Conservation (phyloP, 208 protist species). For the Wallacemonas rigidus region DNA sequence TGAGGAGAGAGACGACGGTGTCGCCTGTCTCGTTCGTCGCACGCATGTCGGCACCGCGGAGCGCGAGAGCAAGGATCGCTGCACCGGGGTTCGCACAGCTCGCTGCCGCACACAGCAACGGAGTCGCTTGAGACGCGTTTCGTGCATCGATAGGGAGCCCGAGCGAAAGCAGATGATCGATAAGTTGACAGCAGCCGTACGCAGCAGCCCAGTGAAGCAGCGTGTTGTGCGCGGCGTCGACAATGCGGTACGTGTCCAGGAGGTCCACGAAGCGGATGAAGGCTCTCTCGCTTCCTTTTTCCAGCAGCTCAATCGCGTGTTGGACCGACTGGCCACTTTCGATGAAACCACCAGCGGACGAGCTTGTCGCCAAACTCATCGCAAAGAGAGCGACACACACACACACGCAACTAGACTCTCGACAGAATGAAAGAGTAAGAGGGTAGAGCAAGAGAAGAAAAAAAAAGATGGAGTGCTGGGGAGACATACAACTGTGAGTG, state of each 20-base stretch:
- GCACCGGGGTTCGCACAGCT: constrained; percentile 35
- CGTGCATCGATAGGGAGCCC: constrained; percentile 37
- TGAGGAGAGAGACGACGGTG: constrained; percentile 38
- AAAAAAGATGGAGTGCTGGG: neutral
- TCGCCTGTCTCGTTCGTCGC: constrained; percentile 26
- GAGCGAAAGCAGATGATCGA: constrained; percentile 36
- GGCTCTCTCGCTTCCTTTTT: constrained; percentile 27
- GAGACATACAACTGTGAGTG: no score
- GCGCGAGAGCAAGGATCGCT: constrained; percentile 43
- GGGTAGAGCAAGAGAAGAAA: neutral
- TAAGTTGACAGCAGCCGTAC: constrained; percentile 38
- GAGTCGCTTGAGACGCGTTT: constrained; percentile 53
- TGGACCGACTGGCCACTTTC: constrained; percentile 23
- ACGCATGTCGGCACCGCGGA: constrained; percentile 43
- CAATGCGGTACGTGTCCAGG: constrained; percentile 48
- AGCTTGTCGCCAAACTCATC: constrained; percentile 10
- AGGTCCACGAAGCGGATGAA: constrained; percentile 56
- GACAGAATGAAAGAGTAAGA: neutral
- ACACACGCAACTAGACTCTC: neutral
- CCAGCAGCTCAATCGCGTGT: constrained; percentile 38
- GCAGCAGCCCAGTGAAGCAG: constrained; percentile 74
- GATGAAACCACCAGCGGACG: neutral
- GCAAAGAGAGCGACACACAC: neutral
- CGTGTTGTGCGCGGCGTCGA: constrained; percentile 54
- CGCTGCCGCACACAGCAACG: constrained; percentile 63